A percentile compares a stretch with the other conserved stretches of the same genome.
These are phyloP conservation scores for Eragrostis tef DNA, from an alignment of 202 grass and related monocot genomes.

Conservation along the genomic window DNA sequence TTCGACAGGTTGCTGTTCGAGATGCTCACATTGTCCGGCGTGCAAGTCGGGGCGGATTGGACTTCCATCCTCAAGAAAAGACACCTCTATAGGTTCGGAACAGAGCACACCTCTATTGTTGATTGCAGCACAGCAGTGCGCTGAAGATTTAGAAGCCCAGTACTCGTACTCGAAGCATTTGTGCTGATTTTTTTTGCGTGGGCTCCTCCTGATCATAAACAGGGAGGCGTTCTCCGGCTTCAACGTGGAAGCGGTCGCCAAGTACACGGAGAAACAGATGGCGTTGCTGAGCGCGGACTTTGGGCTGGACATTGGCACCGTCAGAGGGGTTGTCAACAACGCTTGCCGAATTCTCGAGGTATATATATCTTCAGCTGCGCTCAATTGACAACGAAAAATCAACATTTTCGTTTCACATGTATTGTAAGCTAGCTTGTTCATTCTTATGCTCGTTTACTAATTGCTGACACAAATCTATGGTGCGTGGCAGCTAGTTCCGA, in stretches of 20 bases:
- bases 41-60: constrained; percentile 92
- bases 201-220: constrained; percentile 24
- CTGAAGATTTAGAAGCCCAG: no score
- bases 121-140: no score
- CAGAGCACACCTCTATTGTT: not conserved
- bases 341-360: constrained; percentile 85
- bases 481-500: not conserved
- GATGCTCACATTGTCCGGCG: constrained; percentile 78
- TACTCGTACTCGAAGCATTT: no score
- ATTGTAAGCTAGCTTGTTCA: no score
- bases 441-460: no score
- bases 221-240: constrained; percentile 87
- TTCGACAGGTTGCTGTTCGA: constrained; percentile 88
- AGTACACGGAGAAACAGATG: constrained; percentile 88
- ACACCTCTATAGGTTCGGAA: constrained; percentile 64
- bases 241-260: constrained; percentile 68
- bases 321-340: constrained; percentile 80
- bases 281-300: constrained; percentile 65
- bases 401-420: no score
- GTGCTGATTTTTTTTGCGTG: constrained; percentile 39
- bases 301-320: constrained; percentile 69
- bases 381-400: not conserved
- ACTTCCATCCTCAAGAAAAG: constrained; percentile 86
- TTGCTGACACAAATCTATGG: not conserved
- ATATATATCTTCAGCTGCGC: constrained; percentile 27